Evolutionary conservation across 2,329 filamentous ascomycete genomes (phyloP), one percentile per base, ranked within the genome.

Genomic region (Venturia nashicola): DNA sequence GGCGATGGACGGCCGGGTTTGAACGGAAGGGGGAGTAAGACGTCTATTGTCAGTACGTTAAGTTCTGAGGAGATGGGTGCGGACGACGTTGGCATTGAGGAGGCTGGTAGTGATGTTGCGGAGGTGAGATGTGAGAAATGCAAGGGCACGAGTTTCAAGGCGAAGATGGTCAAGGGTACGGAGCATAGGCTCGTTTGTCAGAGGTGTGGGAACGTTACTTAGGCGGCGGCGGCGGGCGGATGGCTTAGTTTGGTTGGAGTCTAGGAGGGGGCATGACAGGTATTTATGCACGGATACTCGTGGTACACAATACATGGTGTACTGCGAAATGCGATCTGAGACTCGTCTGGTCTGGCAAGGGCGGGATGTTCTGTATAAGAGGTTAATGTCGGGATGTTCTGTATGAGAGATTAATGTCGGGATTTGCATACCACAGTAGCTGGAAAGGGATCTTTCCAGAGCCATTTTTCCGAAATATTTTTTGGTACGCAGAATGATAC

Each of bases 151-250:
- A 83, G 85, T 65, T 90, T 90, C 68, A 83, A 83, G 67, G 82
- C 82, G 1, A 83, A 80, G 67, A 83, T 80, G 65, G 75, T 79
- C 4, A 79, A 77, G 36, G 80, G 79, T 8, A 77, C 76, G 51
- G 78, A 76, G 62, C 82, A 84, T 70, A 79, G 78, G 65, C 73
- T 89, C 67, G 78, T 86, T n/a, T 90, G 87, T 72, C 80, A 80
- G 43, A 79, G 77, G 57, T 90, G 80, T 68, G 74, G 71, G 48
- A 68, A 39, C 32, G 39, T 63, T n/a, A 36, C 27, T 11, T 11
- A 39, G 36, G 36, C 36, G 36, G 36, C 36, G 36, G 36, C 36
- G 36, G 27, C 12, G 32, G 32, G 46, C 2, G 6, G 11, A 14
- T 32, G 11, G 40, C 11, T 42, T 42, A 12, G 40, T 12, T 8